Conservation (phyloP, 2,329 filamentous ascomycete species). For the Paecilomyces dactylethromorphus region DNA sequence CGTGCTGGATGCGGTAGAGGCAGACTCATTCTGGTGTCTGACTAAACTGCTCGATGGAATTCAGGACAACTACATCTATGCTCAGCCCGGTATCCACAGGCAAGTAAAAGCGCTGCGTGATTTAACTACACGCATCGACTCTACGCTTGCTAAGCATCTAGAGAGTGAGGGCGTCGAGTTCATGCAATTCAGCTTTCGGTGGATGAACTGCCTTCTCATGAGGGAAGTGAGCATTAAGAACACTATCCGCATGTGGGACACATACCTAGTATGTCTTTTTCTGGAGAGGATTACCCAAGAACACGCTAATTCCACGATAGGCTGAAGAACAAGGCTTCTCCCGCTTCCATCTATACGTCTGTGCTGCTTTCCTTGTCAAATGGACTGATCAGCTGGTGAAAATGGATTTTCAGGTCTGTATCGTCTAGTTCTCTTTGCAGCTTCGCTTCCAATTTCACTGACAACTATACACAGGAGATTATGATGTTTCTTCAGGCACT, state of each 20-base stretch:
- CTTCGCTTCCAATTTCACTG: neutral
- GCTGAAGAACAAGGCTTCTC: slow-evolving; percentile 98
- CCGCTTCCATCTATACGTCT: slow-evolving; percentile 96
- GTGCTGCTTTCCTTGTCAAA: slow-evolving; percentile 94
- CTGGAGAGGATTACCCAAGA: neutral
- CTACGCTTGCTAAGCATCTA: slow-evolving; percentile 75
- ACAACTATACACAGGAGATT: slow-evolving; percentile 61
- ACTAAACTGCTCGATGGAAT: slow-evolving; percentile 98
- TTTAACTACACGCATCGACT: slow-evolving; percentile 84
- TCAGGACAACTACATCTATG: slow-evolving; percentile 97
- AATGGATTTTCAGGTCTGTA: slow-evolving; percentile 76
- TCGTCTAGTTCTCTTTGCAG: neutral
- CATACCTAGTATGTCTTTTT: slow-evolving; percentile 67
- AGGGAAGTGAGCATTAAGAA: slow-evolving; percentile 93
- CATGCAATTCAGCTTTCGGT: slow-evolving; percentile 97
- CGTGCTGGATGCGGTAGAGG: slow-evolving; percentile 93
- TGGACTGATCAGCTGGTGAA: slow-evolving; percentile 93
- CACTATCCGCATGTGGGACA: slow-evolving; percentile 99
- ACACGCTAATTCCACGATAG: slow-evolving; percentile 42
- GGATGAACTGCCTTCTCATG: slow-evolving; percentile 99
- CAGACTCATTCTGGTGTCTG: slow-evolving; percentile 96
- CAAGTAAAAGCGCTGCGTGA: slow-evolving; percentile 86
- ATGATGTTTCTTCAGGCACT: slow-evolving; percentile 99
- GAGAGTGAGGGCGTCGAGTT: slow-evolving; percentile 92
- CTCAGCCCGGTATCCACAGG: slow-evolving; percentile 91